phyloP scores from a whole-genome alignment of 371 early-diverging fungal genomes.

The Mucor lusitanicus region DNA sequence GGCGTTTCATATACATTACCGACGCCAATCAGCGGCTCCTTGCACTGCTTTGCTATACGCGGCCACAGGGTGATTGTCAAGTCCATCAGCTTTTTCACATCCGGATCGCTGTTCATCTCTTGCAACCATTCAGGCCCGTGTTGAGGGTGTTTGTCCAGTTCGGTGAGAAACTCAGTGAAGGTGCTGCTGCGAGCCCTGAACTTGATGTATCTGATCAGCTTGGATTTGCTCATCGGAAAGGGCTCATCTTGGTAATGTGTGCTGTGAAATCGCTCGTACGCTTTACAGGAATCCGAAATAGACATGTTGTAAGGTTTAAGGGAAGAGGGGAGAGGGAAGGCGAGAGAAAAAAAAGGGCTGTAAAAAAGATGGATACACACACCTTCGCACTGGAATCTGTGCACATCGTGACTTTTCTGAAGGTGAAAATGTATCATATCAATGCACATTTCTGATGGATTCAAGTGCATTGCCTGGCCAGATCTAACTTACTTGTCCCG shows the following conservation, averaged over 20 bases:
- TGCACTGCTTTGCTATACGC: neutral
- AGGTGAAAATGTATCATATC: no score
- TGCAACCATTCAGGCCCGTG: constrained; percentile 10
- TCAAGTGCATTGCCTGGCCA: no score
- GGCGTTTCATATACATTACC: neutral
- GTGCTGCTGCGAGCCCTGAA: constrained; percentile 7
- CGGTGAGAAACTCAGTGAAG: neutral
- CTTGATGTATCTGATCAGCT: constrained; percentile 8
- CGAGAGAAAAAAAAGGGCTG: neutral
- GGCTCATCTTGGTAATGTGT: neutral
- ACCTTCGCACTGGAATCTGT: no score
- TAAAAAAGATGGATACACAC: no score
- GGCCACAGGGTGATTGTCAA: neutral
- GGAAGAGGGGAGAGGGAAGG: neutral
- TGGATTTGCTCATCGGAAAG: constrained; percentile 2
- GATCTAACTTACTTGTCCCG: no score
- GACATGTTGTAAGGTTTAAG: neutral
- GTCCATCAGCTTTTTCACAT: neutral
- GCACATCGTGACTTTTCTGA: no score
- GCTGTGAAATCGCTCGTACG: neutral
- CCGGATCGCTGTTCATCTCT: constrained; percentile 9
- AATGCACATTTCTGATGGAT: no score
- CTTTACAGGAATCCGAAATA: neutral
- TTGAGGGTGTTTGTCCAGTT: constrained; percentile 11
- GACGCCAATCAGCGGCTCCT: neutral